Evolutionary conservation across 768 basidiomycete species (phyloP), one percentile per base, ranked within the genome.

Genomic region (Rickenella mellea): DNA sequence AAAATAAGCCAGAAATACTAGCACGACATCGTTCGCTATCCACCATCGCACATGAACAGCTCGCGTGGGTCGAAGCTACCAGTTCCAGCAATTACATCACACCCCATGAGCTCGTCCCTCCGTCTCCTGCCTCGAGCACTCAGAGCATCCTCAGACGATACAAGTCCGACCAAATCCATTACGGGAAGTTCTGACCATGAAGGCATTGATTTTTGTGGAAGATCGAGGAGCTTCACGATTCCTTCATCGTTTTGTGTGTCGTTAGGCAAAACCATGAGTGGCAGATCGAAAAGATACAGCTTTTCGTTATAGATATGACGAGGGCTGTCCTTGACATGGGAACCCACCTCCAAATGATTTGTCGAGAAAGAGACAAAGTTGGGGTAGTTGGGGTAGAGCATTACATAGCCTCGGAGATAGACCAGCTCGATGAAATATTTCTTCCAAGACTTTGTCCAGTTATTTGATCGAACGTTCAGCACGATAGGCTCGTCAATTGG

Each of bases 371-470:
- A 89, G 27, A 69, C 56, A 51, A 78, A 88, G 32, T 66, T 68
- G 30, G 65, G 70, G 54, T 76, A 91, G 62, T 91, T 92, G 9
- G 89, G 88, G 54, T 92, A 92, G 24, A 92, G 73, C 89, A 91
- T 91, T 40, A 78, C 74, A 59, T 87, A 88, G 2, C 88, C 86
- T 5, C 79, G 76, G 11, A 92, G 69, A 58, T 80, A 86, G 30
- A 76, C 78, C 42, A 91, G 68, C 59, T 92, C 89, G 60, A 90
- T 90, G 57, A 90, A 87, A 60, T 81, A 90, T 47, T 80, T 80
- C 60, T 92, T 92, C 89, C 89, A 92, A 6, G 84, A 88, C 39
- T 70, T 70, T 11, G 70, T 68, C 90, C 89, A 92, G 25, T 67
- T 62, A 64, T 86, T 91, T 25, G 86, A 90, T 32, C 87, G 79